Evolutionary conservation across 83 land plant genomes (phyloP).

Genomic region (Larix sibirica): DNA sequence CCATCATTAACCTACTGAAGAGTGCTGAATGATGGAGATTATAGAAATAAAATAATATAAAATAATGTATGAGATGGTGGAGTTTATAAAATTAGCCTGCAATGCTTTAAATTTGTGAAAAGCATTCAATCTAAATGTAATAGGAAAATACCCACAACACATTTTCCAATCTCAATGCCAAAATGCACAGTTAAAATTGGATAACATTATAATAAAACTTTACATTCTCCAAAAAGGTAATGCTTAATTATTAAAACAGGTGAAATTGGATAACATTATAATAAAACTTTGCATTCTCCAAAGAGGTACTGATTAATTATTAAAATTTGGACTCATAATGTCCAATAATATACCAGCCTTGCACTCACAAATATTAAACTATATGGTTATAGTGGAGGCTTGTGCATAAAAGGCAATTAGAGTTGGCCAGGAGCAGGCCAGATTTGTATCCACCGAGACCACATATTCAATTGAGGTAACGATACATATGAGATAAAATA

Average conservation of each 20-base stretch:
- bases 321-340: slow-evolving; percentile 11
- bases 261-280: background rate
- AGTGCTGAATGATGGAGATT: background rate
- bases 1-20: background rate
- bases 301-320: background rate
- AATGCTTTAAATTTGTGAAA: background rate
- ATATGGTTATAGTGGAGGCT: background rate
- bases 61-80: background rate
- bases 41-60: background rate
- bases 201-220: background rate
- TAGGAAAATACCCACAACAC: background rate
- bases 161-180: background rate
- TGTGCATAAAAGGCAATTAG: background rate
- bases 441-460: slow-evolving; percentile 2
- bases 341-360: background rate
- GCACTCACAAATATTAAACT: background rate
- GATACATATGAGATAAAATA: slow-evolving; percentile 12
- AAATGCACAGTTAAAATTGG: background rate
- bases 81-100: background rate
- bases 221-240: slow-evolving; percentile 4
- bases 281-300: slow-evolving; percentile 6
- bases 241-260: background rate
- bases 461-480: slow-evolving; percentile 5
- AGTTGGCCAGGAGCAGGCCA: background rate
- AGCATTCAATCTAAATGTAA: background rate